A percentile compares a stretch with the other conserved stretches of the same genome.
Conservation (phyloP, 2,329 filamentous ascomycete genomes). For the Lasiodiplodia hormozganensis region DNA sequence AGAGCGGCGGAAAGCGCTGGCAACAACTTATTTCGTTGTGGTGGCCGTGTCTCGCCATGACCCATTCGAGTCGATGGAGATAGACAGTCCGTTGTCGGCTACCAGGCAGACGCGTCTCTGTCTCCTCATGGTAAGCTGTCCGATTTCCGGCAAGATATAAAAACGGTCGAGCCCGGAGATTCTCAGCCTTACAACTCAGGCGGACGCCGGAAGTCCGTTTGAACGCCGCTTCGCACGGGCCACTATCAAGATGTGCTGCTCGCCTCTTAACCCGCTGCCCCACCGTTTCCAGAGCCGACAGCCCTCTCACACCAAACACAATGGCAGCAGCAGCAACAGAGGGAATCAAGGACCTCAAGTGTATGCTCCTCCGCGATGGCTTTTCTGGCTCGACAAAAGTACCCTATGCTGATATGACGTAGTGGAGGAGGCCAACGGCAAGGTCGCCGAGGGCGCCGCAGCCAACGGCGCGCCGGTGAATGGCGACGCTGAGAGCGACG, state of each 20-base stretch:
- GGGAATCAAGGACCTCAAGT: slow-evolving; percentile 46
- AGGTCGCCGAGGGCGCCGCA: slow-evolving; percentile 39
- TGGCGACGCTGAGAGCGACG: slow-evolving; percentile 53
- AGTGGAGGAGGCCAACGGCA: slow-evolving; percentile 48
- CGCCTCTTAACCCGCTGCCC: slow-evolving; percentile 21
- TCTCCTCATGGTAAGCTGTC: background rate
- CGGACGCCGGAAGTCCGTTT: slow-evolving; percentile 22
- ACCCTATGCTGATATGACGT: slow-evolving; percentile 12
- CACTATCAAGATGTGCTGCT: slow-evolving; percentile 25
- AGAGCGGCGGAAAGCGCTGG: background rate
- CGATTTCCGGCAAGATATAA: slow-evolving; percentile 1
- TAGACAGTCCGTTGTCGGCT: slow-evolving; percentile 19
- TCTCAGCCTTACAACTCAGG: slow-evolving; percentile 6
- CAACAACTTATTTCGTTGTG: slow-evolving; percentile 3
- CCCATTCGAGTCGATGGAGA: slow-evolving; percentile 6
- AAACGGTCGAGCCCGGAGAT: background rate
- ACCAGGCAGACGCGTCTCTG: background rate
- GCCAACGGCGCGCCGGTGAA: slow-evolving; percentile 24
- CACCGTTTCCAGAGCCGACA: background rate
- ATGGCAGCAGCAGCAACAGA: slow-evolving; percentile 49
- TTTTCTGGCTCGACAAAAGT: background rate
- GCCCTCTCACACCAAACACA: slow-evolving; percentile 25
- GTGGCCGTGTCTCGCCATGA: slow-evolving; percentile 8
- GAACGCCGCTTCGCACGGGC: slow-evolving; percentile 23
- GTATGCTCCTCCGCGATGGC: slow-evolving; percentile 36